Percentiles rank a stretch among this genome's conserved stretches.
These are phyloP conservation scores for Erucastrum elatum DNA, from an alignment of 345 rosid genomes.

Conservation along the genomic window DNA sequence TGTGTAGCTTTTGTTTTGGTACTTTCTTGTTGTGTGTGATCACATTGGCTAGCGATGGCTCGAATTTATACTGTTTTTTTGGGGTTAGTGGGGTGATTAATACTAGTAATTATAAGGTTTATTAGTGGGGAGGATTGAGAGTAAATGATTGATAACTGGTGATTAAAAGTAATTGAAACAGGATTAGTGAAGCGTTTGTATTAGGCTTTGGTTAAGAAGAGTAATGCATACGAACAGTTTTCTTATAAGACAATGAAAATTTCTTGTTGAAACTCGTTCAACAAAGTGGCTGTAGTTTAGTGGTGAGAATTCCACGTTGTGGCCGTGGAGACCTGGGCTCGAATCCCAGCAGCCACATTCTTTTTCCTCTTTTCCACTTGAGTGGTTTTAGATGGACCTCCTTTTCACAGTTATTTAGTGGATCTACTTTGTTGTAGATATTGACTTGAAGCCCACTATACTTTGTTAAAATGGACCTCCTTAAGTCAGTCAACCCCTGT, in stretches of 20 bases:
- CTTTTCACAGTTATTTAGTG: too few species aligned
- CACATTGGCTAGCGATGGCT: not conserved
- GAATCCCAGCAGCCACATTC: constrained; percentile 77
- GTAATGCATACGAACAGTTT: not conserved
- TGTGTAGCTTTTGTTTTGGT: not conserved
- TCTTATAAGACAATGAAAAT: too few species aligned
- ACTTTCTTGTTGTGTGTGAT: constrained; percentile 3
- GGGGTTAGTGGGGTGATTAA: not conserved
- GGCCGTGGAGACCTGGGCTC: constrained; percentile 94
- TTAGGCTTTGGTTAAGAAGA: not conserved
- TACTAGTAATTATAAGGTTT: not conserved
- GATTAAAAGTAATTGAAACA: constrained; percentile 12
- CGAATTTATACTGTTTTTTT: constrained; percentile 7
- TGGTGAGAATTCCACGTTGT: constrained; percentile 82
- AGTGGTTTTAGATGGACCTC: not conserved
- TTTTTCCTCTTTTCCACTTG: not conserved
- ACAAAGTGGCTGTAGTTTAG: constrained; percentile 69
- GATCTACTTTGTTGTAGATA: too few species aligned
- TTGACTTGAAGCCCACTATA: too few species aligned
- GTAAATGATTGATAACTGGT: constrained; percentile 17
- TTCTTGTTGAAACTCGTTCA: too few species aligned
- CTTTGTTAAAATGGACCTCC: too few species aligned
- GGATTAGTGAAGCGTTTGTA: constrained; percentile 13
- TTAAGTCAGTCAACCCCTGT: not conserved
- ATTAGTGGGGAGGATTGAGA: constrained; percentile 15